These are phyloP conservation scores for Lineolata rhizophorae DNA, from an alignment of 495 filamentous ascomycete genomes.

Conservation along the genomic window DNA sequence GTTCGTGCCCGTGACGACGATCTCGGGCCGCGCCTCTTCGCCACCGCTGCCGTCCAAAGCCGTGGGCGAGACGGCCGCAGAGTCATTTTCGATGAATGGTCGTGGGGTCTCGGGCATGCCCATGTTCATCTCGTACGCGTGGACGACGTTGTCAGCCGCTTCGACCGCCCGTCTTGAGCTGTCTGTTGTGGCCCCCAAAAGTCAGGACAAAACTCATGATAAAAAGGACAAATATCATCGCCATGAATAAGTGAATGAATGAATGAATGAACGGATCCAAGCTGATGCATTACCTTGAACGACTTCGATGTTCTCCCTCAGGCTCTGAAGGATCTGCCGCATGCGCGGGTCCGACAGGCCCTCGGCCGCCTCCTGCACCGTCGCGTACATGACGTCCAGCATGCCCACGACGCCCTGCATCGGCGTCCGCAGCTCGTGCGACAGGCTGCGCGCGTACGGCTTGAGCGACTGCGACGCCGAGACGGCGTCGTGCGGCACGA, in stretches of 20 bases:
- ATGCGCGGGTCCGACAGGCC: constrained; percentile 25
- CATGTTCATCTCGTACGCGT: constrained; percentile 78
- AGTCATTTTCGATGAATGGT: constrained; percentile 10
- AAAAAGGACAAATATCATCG: too few species aligned
- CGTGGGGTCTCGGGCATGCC: constrained; percentile 41
- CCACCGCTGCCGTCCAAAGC: neutral
- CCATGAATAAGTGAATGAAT: too few species aligned
- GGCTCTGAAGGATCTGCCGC: constrained; percentile 32
- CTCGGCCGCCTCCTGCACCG: constrained; percentile 46
- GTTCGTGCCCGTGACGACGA: constrained; percentile 13
- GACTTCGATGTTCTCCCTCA: constrained; percentile 56
- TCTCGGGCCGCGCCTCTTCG: constrained; percentile 12
- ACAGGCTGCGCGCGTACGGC: constrained; percentile 57
- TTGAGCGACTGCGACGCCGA: constrained; percentile 43
- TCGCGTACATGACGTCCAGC: constrained; percentile 71
- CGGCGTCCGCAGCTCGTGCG: constrained; percentile 59
- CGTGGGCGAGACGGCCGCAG: constrained; percentile 12
- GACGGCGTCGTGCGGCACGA: constrained; percentile 29
- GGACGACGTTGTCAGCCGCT: constrained; percentile 66
- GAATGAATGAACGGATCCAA: too few species aligned
- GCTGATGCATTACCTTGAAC: constrained; percentile 41
- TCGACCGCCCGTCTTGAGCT: constrained; percentile 60
- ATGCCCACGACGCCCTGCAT: constrained; percentile 78
- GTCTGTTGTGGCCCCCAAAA: constrained; percentile 30
- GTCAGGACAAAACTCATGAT: constrained; percentile 1